Evolutionary conservation across 2,329 filamentous ascomycete species (phyloP).

Genomic region (Coniella vitis): DNA sequence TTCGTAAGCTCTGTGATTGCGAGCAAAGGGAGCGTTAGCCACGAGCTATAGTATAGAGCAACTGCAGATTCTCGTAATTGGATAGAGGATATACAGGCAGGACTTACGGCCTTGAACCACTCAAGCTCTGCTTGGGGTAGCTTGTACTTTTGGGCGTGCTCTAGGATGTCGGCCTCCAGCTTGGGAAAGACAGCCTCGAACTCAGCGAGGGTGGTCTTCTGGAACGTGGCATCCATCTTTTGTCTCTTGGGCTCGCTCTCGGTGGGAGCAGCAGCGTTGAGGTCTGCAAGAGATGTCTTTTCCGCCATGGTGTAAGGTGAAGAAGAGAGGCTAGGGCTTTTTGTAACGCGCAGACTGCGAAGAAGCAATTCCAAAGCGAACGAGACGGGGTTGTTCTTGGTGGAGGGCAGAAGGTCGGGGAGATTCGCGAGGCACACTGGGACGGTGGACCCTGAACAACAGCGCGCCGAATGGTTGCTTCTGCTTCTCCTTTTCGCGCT

Average conservation of each 20-base stretch:
- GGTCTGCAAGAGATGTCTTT: background rate
- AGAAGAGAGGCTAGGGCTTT: background rate
- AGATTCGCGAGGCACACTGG: background rate
- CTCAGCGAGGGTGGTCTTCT: slow-evolving; percentile 72
- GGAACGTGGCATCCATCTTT: slow-evolving; percentile 40
- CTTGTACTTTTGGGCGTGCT: slow-evolving; percentile 74
- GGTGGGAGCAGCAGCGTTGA: slow-evolving; percentile 1
- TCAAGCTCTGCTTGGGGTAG: slow-evolving; percentile 72
- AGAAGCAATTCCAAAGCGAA: no score
- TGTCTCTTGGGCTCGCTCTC: slow-evolving; percentile 6
- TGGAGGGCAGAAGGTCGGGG: background rate
- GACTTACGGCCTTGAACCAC: slow-evolving; percentile 75
- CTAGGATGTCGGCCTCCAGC: slow-evolving; percentile 74
- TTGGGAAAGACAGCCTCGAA: slow-evolving; percentile 89
- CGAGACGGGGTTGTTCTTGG: background rate
- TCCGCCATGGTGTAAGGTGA: slow-evolving; percentile 2
- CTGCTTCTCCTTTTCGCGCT: background rate
- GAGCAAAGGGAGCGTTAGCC: slow-evolving; percentile 12
- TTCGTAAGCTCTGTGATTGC: slow-evolving; percentile 60
- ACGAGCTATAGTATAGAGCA: background rate
- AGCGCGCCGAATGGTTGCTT: background rate
- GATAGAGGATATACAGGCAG: slow-evolving; percentile 5
- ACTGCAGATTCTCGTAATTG: slow-evolving; percentile 7
- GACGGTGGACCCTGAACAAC: background rate
- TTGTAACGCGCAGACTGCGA: background rate